These are phyloP conservation scores for Termitomyces sp. DNA, from an alignment of 768 basidiomycete species.

Conservation along the genomic window DNA sequence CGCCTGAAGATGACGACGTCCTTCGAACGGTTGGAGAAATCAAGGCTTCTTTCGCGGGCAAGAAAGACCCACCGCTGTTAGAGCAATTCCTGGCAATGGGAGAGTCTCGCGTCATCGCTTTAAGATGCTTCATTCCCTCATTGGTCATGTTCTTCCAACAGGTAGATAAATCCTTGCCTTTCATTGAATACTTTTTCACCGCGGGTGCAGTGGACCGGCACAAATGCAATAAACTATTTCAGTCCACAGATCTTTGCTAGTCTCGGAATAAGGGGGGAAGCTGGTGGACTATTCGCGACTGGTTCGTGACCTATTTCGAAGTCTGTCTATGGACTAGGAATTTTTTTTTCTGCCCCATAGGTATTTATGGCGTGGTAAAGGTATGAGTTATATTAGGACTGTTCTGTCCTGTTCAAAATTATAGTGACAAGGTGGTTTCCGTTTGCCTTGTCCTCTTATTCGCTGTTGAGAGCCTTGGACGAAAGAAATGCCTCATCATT, in stretches of 20 bases:
- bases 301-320: slow-evolving; percentile 20
- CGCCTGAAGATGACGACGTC: slow-evolving; percentile 28
- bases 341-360: slow-evolving; percentile 3
- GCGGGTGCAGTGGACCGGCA: slow-evolving; percentile 41
- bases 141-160: slow-evolving; percentile 42
- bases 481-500: slow-evolving; percentile 42
- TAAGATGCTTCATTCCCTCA: slow-evolving; percentile 41
- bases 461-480: slow-evolving; percentile 43
- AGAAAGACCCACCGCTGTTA: slow-evolving; percentile 24
- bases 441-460: slow-evolving; percentile 34
- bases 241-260: slow-evolving; percentile 44
- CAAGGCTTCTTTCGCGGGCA: slow-evolving; percentile 40
- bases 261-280: slow-evolving; percentile 39
- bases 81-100: slow-evolving; percentile 37
- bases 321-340: not conserved
- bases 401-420: not conserved
- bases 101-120: slow-evolving; percentile 33
- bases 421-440: slow-evolving; percentile 27
- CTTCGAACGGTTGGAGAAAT: slow-evolving; percentile 37
- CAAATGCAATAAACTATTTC: slow-evolving; percentile 52
- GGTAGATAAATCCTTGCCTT: slow-evolving; percentile 2
- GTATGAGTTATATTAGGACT: slow-evolving; percentile 8
- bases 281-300: slow-evolving; percentile 42
- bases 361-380: slow-evolving; percentile 30
- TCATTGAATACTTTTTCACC: not conserved